Evolutionary conservation across 805 yeast species (phyloP), one percentile per base, ranked within the genome.

Genomic region (Wickerhamomyces subpelliculosus): DNA sequence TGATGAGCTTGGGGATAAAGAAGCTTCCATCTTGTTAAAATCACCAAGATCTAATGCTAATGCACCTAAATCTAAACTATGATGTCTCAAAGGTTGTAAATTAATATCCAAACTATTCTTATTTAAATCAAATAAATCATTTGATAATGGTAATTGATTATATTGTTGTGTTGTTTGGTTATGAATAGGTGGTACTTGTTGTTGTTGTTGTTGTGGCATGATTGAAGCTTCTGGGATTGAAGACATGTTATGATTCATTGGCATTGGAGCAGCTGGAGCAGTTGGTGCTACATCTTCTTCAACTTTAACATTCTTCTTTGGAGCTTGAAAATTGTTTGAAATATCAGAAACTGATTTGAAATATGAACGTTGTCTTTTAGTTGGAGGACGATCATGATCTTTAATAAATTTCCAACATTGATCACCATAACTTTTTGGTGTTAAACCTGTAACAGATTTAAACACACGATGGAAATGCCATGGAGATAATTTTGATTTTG

Each of bases 401-500:
- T 70, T 70, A 47, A 80, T 65, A 48, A 59, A 77, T 45, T 75
- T 80, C 68, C 76, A 80, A 55, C 95, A 84, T 45, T 79, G 78
- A 54, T 86, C 95, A 36, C 95, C 95, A 52, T 86, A 86, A 7
- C 85, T 81, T 64, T 86, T 84, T 19, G 95, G 95, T 1, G 96
- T 86, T 41, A 85, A 70, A 2, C 94, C 90, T 5, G 94, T 84
- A 43, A 86, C 84, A 39, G 80, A 74, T 60, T 87, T 82, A 68
- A 87, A 87, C 19, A 87, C 95, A 36, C 96, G 68, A 65, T 87
- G 96, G 61, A 87, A 87, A 60, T 87, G 96, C 95, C 95, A 87
- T 20, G 95, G 93, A 10, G 86, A 75, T 42, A 87, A 70, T 47
- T 82, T 82, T 9, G 88, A 80, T 54, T 86, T 83, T 17, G 85